Base-by-base conservation (phyloP, 805 yeast genomes). In the Pichia sporocuriosa region DNA sequence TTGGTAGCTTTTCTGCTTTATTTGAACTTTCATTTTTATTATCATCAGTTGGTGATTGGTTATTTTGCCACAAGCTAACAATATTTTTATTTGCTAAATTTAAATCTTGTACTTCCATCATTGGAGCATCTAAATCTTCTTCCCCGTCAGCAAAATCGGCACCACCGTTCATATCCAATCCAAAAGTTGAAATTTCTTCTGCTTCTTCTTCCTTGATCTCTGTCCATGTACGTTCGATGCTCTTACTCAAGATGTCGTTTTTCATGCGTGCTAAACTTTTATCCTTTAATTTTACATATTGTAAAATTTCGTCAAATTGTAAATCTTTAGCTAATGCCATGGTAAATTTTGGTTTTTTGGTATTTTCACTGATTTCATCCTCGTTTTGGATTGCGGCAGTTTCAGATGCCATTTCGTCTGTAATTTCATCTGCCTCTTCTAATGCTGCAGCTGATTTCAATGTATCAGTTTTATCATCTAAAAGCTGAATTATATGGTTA, bases 61-160 rank as follows among this genome's bases (percentile, higher is more conserved):
- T n/a, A 13, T 26, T 34, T 2, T 61, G 50, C 96, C 97, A 89
- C 36, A 78, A 59, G 16, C 77, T 70, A 0, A 84, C 84, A 2
- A 89, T 82, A 17, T 82, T 75, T 54, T 81, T 85, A 59, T 90
- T 90, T 64, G 87, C 72, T 4, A 73, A 65, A 52, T 89, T 89
- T 3, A 69, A 57, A 43, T 84, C 85, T 37, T 65, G 67, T 5
- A 74, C 86, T 3, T 73, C 77, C 84, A 85, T 77, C 43, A 86
- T 50, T 20, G 75, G 75, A 20, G 56, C 58, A 22, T 59, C 66
- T 26, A 63, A 63, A 8, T 60, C 67, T 21, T 65, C 52, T 10
- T 48, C 57, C 8, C 42, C 49, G 11, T 45, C 48, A 4, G 30
- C 48, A 9, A 35, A 41, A 16, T 42, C 17, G 31, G 33, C 37